Percentiles rank a stretch among this genome's conserved stretches.
Evolutionary conservation across 805 yeast species (phyloP).

Genomic region (Starmerella potacharoeniae): DNA sequence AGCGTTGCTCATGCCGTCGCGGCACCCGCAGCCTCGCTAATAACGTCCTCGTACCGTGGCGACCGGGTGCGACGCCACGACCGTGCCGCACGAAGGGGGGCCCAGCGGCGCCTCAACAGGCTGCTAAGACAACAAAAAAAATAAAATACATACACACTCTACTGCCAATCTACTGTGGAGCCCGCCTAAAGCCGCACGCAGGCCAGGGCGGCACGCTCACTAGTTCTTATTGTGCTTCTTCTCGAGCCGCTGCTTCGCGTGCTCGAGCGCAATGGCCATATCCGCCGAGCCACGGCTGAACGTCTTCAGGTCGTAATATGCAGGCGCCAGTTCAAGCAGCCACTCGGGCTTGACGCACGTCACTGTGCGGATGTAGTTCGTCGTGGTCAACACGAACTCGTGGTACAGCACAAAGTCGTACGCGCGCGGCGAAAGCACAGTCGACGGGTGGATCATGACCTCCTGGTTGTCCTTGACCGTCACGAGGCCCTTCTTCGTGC

Average conservation of each 20-base stretch:
- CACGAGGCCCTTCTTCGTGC: constrained; percentile 54
- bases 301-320: constrained; percentile 50
- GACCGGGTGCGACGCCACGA: no score
- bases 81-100: no score
- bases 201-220: neutral
- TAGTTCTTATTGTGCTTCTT: constrained; percentile 8
- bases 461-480: constrained; percentile 96
- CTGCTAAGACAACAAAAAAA: no score
- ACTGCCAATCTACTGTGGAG: no score
- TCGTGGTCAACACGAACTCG: constrained; percentile 87
- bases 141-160: no score
- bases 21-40: no score
- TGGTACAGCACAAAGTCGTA: constrained; percentile 91
- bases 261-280: constrained; percentile 55
- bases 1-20: neutral
- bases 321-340: constrained; percentile 73
- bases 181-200: no score
- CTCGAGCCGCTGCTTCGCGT: constrained; percentile 33
- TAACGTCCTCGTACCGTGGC: no score
- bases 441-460: constrained; percentile 85
- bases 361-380: constrained; percentile 89
- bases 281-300: constrained; percentile 66
- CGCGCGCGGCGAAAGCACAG: constrained; percentile 67
- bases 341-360: constrained; percentile 86
- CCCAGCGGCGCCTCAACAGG: no score